A percentile compares a stretch with the other conserved stretches of the same genome.
Conservation (phyloP, 768 basidiomycete species). For the Trametes sanguinea region DNA sequence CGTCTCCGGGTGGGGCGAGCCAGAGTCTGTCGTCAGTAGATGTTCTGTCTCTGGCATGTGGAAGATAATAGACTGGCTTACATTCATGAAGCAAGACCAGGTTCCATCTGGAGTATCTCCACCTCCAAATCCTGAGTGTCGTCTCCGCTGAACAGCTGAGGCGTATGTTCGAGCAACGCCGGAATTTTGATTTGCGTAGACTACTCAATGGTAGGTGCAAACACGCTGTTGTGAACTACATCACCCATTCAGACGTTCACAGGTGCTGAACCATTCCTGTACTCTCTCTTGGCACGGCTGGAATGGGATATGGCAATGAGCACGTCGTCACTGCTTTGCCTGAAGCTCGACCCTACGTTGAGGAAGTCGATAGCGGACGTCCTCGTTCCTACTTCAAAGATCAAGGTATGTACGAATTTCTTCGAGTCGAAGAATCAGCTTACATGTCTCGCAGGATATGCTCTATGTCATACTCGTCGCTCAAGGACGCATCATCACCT, state of each 20-base stretch:
- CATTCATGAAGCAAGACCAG: slow-evolving; percentile 77
- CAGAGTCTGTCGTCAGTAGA: slow-evolving; percentile 80
- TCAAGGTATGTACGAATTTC: slow-evolving; percentile 54
- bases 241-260: background rate
- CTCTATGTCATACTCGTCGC: slow-evolving; percentile 90
- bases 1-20: slow-evolving; percentile 91
- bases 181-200: slow-evolving; percentile 87
- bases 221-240: background rate
- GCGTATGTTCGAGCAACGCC: slow-evolving; percentile 83
- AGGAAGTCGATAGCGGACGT: slow-evolving; percentile 78
- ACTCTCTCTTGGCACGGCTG: slow-evolving; percentile 66
- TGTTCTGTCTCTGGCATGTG: background rate
- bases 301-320: slow-evolving; percentile 83
- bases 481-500: slow-evolving; percentile 74
- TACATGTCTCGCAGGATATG: slow-evolving; percentile 59
- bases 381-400: slow-evolving; percentile 77
- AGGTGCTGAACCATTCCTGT: slow-evolving; percentile 85
- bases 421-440: background rate
- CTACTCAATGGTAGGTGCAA: slow-evolving; percentile 53
- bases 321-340: slow-evolving; percentile 77
- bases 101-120: slow-evolving; percentile 91
- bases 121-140: slow-evolving; percentile 90
- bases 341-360: slow-evolving; percentile 68
- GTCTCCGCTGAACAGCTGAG: slow-evolving; percentile 84
- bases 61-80: slow-evolving; percentile 25